phyloP scores from a whole-genome alignment of 2,329 filamentous ascomycete species.

The Colletotrichum lupini region DNA sequence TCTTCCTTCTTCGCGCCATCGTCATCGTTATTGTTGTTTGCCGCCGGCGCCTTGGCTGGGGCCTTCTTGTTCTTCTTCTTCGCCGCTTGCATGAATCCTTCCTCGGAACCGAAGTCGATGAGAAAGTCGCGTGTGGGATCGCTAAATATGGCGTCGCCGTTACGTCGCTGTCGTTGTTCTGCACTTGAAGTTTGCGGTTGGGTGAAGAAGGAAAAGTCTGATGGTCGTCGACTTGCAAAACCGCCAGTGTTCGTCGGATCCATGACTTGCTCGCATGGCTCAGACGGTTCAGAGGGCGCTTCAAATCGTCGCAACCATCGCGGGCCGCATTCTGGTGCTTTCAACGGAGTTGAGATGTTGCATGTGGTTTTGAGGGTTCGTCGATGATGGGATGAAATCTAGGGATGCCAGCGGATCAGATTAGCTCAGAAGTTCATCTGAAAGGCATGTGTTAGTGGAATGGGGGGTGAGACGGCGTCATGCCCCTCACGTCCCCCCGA shows the following conservation, averaged over 20 bases:
- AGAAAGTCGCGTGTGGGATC: conserved; percentile 57
- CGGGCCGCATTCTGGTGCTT: conserved; percentile 46
- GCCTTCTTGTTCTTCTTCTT: conserved; percentile 69
- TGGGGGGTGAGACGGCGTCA: conserved; percentile 17
- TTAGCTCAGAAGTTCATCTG: conserved; percentile 25
- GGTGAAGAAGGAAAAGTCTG: conserved; percentile 38
- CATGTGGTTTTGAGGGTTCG: conserved; percentile 9
- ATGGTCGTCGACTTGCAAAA: conserved; percentile 42
- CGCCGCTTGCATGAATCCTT: conserved; percentile 64
- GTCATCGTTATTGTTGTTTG: conserved; percentile 53
- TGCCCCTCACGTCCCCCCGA: conserved; percentile 22
- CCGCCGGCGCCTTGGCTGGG: conserved; percentile 51
- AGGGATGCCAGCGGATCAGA: conserved; percentile 31
- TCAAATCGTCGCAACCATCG: conserved; percentile 48
- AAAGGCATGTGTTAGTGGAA: conserved; percentile 28
- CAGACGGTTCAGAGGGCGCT: conserved; percentile 38
- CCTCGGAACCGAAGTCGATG: conserved; percentile 68
- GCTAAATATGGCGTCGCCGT: conserved; percentile 51
- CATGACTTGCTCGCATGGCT: conserved; percentile 39
- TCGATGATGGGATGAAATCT: conserved; percentile 24
- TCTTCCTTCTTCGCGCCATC: conserved; percentile 52
- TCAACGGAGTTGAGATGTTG: conserved; percentile 40
- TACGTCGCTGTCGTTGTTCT: conserved; percentile 35
- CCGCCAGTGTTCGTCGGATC: conserved; percentile 46
- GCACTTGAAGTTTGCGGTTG: conserved; percentile 38